Base-by-base conservation (phyloP, 257 asterid species). In the Buddleja alternifolia region DNA sequence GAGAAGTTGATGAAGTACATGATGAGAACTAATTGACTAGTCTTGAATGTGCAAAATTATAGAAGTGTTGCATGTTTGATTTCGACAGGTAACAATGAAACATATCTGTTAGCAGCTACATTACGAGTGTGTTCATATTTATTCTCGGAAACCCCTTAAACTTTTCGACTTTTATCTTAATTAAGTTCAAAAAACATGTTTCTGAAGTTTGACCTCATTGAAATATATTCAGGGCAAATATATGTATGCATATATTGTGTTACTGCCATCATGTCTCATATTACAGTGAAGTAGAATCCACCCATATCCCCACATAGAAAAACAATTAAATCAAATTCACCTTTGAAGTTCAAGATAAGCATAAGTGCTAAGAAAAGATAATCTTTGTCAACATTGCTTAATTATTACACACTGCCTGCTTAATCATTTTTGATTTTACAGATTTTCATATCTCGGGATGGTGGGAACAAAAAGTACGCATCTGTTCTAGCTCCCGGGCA, bases 381-480 rank as follows among this genome's bases (percentile, higher is more conserved):
- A 6, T 63, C n/a, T 40, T 46, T 66, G 39, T 47, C 32, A 4
- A 19, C 37, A 8, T 12, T 46, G 71, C 52, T 4, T 34, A 12
- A 6, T 25, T 51, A 40, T 63, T 48, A 51, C 29, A 32, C 12
- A 14, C 44, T n/a, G n/a, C n/a, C n/a, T 8, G 25, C 75, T 58
- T 74, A 15, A 72, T 45, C 15, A 14, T 71, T 67, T 72, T 70
- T 34, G 50, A 20, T 41, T 68, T 45, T 10, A 42, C 91, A 94
- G 99, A 94, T 94, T 72, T 94, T 94, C 72, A 78, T 94, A 79
- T 87, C 99, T 70, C 92, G 99, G 60, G 98, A 89, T 63, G 97
- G 99, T 73, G 97, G 98, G 60, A 94, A 81, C 80, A 94, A 91
- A 74, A 88, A 84, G 60, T 94, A 80, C 73, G 90, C 98, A 62